Evolutionary conservation across 75 land plant genomes (phyloP), one percentile per base, ranked within the genome.

Genomic region (Azolla pinnata): DNA sequence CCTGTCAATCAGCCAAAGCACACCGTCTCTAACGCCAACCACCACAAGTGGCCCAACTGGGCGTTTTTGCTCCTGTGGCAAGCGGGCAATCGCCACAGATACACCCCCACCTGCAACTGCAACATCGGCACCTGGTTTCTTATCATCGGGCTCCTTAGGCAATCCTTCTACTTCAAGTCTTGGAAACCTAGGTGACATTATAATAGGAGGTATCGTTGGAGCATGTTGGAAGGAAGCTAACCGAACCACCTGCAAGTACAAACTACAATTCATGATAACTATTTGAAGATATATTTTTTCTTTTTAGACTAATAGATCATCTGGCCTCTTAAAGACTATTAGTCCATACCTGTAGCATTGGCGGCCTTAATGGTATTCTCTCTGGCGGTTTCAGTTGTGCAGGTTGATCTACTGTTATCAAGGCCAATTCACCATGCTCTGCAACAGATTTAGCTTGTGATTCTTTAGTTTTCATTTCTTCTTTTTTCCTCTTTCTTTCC

Each of bases 271-370:
- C 10, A 60, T 54, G 20, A 52, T 45, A 17, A 31, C 19, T 12
- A 18, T 25, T 17, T 1, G 23, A 42, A 42, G 24, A 44, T 0
- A 21, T 40, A 24, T 25, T 18, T 0, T 57, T 57, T 12, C 40
- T n/a, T n/a, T n/a, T 14, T 58, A 26, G 56, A 20, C 26, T 12
- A 19, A 62, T 5, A 31, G 2, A 40, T 56, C 57, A 31, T n/a
- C n/a, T n/a, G n/a, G n/a, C n/a, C n/a, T n/a, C n/a, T n/a, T n/a
- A n/a, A n/a, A n/a, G n/a, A n/a, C n/a, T n/a, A n/a, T n/a, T n/a
- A n/a, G n/a, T n/a, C n/a, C n/a, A n/a, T n/a, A 84, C 91, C 95
- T 91, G 97, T 29, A 95, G 62, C 99, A 95, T 95, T 29, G 99
- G 99, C 17, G 96, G 83, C 63, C 99, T 79, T 63, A 95, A 68